phyloP scores from a whole-genome alignment of 371 early-diverging fungal genomes.

The Mucor piriformis region DNA sequence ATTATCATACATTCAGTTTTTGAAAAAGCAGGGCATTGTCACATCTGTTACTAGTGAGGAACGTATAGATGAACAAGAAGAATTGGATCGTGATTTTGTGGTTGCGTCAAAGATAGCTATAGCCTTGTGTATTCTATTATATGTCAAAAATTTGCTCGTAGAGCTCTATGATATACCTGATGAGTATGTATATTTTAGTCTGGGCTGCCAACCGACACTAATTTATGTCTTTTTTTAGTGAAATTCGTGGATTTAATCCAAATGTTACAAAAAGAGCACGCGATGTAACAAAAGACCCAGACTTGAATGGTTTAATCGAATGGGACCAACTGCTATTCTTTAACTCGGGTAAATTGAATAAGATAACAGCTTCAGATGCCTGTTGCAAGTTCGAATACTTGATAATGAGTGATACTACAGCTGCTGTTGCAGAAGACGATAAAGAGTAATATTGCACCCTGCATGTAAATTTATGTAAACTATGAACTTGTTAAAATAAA shows the following conservation, averaged over 20 bases:
- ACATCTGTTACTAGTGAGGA: slow-evolving; percentile 8
- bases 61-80: slow-evolving; percentile 5
- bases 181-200: slow-evolving; percentile 40
- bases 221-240: slow-evolving; percentile 7
- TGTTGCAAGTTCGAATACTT: slow-evolving; percentile 31
- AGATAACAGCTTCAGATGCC: slow-evolving; percentile 23
- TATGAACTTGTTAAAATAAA: too few relatives aligned
- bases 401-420: slow-evolving; percentile 27
- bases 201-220: neutral
- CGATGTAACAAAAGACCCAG: slow-evolving; percentile 23
- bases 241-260: slow-evolving; percentile 23
- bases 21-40: slow-evolving; percentile 22
- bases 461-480: neutral
- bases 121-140: slow-evolving; percentile 60
- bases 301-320: slow-evolving; percentile 18
- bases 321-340: slow-evolving; percentile 32
- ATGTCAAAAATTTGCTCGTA: slow-evolving; percentile 63
- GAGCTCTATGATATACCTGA: slow-evolving; percentile 68
- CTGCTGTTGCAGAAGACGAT: slow-evolving; percentile 5
- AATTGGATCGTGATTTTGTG: slow-evolving; percentile 19
- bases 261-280: slow-evolving; percentile 9
- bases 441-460: neutral
- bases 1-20: slow-evolving; percentile 47
- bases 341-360: slow-evolving; percentile 3
- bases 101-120: slow-evolving; percentile 43